Evolutionary conservation across 352 stramenopile genomes (phyloP), one percentile per base, ranked within the genome.

Genomic region (Pythium grandisporangium): DNA sequence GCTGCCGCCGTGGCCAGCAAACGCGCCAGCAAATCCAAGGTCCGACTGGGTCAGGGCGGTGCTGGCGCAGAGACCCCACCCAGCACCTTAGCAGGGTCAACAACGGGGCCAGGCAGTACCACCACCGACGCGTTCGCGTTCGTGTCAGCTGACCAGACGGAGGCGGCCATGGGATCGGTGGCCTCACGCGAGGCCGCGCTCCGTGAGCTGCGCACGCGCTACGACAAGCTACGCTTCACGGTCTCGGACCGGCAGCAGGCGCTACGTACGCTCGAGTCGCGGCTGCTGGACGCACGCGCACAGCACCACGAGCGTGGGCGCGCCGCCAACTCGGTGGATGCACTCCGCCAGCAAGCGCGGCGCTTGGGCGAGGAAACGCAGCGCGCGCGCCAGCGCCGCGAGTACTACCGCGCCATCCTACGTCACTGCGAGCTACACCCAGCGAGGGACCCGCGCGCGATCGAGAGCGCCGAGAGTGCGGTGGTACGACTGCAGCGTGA

Each of bases 391-490:
- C 70, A 83, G 56, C 75, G 75, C 5, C 75, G 75, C 26, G 75
- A 91, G 27, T 91, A 91, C 48, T 91, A 91, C 62, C 79, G 78
- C 19, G 42, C 75, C 5, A 84, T 91, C 30, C 30, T 91, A 30
- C 70, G 78, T 2, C 72, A 91, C 46, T 91, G 78, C 48, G 78
- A 91, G 39, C 56, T 86, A 24, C 67, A 84, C 41, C 75, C 75
- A 17, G 75, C 75, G n/a, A 66, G 78, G 6, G 74, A 87, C 27
- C 61, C 75, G 1, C 88, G 86, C n/a, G 73, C 63, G 25, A 88
- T 91, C 37, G 78, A 86, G 42, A 70, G 47, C 34, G 69, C 73
- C 4, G 78, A 91, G 58, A 63, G 51, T 11, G 53, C 57, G 19
- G 71, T 87, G 11, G 57, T 66, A 44, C 75, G 71, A 16, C 58